Base-by-base conservation (phyloP, 805 yeast genomes). In the Cyberlindnera galapagoensis region DNA sequence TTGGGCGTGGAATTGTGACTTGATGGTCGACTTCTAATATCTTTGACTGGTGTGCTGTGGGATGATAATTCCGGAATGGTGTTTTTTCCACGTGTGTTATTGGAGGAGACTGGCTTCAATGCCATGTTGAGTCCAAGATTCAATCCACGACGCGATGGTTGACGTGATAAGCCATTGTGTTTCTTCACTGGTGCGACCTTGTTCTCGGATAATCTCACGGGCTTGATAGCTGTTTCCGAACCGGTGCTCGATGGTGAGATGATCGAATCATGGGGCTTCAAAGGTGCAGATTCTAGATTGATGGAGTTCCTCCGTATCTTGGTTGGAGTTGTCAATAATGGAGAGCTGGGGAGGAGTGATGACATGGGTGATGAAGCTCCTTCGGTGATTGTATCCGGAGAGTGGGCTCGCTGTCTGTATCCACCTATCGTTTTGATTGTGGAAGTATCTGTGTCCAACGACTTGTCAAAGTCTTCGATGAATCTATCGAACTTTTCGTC, bases 401-500 rank as follows among this genome's bases (percentile, higher is more conserved):
- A n/a, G 24, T 9, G 9, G 16, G 18, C 10, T 12, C 23, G 9
- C 12, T 21, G 18, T 18, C 15, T 18, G 26, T 13, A 35, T 37
- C 17, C 31, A 34, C 48, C 26, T 30, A 51, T 41, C 1, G 53
- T 49, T 18, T 38, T 44, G 28, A 52, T 36, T 2, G 60, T 49
- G 16, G 63, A 56, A 3, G 66, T 62, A 35, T 62, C 67, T 11
- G 58, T 48, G 24, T 57, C 39, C 22, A 60, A 32, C 17, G 44
- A 47, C 33, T 44, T 40, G 31, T 62, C 67, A 11, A 57, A 51
- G 25, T 54, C 52, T 33, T 54, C 52, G 14, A 62, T 59, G 39
- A 62, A 62, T 37, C 47, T 47, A 36, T 62, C 66, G 33, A 61
- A 59, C 35, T 54, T 52, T 33, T 49, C 46, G 23, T 39, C 42